Evolutionary conservation across 495 filamentous ascomycete species (phyloP).

Genomic region (Ramalina peruviana): DNA sequence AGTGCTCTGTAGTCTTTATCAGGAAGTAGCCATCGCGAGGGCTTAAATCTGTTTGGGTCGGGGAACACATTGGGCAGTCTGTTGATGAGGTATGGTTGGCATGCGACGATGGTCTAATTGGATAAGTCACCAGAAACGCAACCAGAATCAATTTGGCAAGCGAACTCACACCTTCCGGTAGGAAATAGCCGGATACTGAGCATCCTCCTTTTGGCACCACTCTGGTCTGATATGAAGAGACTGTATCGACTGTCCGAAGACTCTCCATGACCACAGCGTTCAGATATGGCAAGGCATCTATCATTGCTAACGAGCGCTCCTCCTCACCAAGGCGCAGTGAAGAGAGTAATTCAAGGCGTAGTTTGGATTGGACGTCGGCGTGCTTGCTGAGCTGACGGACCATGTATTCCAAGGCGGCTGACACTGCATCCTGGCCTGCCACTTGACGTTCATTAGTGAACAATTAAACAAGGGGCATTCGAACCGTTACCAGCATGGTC

Average conservation of each 20-base stretch:
- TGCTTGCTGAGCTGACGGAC: conserved; percentile 6
- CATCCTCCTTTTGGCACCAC: conserved; percentile 11
- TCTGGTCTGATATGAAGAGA: conserved; percentile 10
- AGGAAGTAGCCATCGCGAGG: conserved; percentile 7
- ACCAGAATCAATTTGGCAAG: background rate
- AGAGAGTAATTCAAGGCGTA: conserved; percentile 6
- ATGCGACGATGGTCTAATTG: conserved; percentile 2
- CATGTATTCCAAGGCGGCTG: conserved; percentile 5
- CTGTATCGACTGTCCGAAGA: conserved; percentile 9
- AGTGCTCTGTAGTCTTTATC: background rate
- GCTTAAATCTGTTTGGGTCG: conserved; percentile 3
- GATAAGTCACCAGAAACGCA: background rate
- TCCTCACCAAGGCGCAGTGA: background rate
- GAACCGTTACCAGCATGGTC: conserved; percentile 6
- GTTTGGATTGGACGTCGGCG: background rate
- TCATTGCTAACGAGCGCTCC: conserved; percentile 14
- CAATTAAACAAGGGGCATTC: background rate
- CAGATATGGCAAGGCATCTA: conserved; percentile 44
- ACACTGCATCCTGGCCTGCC: conserved; percentile 10
- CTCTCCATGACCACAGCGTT: conserved; percentile 31
- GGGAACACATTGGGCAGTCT: conserved; percentile 6
- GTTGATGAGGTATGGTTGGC: conserved; percentile 11
- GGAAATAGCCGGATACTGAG: conserved; percentile 1
- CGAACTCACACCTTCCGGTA: conserved; percentile 3
- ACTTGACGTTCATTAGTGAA: background rate